phyloP scores from a whole-genome alignment of 1,284 basidiomycete genomes.

The Cryptococcus wingfieldii region DNA sequence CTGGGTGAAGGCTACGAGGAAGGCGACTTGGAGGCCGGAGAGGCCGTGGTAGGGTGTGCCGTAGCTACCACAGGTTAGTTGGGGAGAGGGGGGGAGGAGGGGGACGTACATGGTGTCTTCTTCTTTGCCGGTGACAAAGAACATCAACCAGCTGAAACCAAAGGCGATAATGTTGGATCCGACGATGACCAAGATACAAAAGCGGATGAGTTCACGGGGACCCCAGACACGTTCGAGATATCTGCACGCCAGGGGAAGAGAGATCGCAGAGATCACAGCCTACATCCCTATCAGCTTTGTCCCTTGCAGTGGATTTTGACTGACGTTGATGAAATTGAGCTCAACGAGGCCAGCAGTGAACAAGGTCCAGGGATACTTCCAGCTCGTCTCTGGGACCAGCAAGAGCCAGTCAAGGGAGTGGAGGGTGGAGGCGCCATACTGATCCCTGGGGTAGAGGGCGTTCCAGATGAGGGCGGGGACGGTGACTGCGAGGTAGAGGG shows the following conservation, averaged over 20 bases:
- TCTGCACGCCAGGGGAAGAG: conserved; percentile 74
- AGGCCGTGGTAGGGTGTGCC: conserved; percentile 86
- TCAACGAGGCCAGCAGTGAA: conserved; percentile 83
- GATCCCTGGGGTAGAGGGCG: background rate
- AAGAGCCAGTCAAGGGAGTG: conserved; percentile 68
- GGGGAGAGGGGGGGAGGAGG: background rate
- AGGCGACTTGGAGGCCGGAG: conserved; percentile 82
- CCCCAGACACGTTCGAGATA: conserved; percentile 96
- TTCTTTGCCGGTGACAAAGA: conserved; percentile 39
- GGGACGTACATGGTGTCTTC: conserved; percentile 57
- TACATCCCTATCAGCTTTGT: conserved; percentile 35
- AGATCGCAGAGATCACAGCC: conserved; percentile 71
- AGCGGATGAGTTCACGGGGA: conserved; percentile 75
- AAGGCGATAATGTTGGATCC: conserved; percentile 82
- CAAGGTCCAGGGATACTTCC: conserved; percentile 91
- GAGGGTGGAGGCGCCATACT: conserved; percentile 5
- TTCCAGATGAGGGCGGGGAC: conserved; percentile 54
- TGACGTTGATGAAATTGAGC: conserved; percentile 73
- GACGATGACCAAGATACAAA: conserved; percentile 73
- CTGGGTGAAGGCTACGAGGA: conserved; percentile 94
- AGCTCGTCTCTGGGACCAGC: conserved; percentile 73
- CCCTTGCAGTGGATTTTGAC: conserved; percentile 31
- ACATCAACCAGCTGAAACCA: conserved; percentile 51
- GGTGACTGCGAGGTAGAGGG: conserved; percentile 63
- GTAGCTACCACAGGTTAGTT: conserved; percentile 55